phyloP scores from a whole-genome alignment of 139 green algal species.

The Zygnema circumcarinatum region DNA sequence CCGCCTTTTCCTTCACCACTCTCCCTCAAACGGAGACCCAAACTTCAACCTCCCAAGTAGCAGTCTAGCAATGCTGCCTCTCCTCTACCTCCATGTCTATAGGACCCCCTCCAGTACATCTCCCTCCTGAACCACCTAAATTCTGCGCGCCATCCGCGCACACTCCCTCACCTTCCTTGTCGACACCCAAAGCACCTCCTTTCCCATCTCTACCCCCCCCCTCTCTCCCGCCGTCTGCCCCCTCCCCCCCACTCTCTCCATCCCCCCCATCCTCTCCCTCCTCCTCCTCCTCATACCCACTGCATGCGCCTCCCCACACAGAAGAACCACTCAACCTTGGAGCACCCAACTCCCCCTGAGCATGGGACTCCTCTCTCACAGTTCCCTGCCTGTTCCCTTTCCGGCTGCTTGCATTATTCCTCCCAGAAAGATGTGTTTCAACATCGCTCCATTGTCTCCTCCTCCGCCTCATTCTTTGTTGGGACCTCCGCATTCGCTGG shows the following conservation, averaged over 20 bases:
- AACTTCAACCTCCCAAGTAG: not conserved
- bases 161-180: not conserved
- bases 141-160: no score
- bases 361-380: not conserved
- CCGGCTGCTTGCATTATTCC: not conserved
- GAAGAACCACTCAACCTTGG: not conserved
- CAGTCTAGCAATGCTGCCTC: not conserved
- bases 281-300: slow-evolving; percentile 4
- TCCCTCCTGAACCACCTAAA: no score
- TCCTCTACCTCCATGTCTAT: not conserved
- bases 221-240: not conserved
- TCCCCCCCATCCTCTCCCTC: slow-evolving; percentile 8
- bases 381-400: not conserved
- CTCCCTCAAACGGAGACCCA: not conserved
- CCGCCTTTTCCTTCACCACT: not conserved
- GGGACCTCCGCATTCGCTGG: not conserved
- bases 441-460: not conserved
- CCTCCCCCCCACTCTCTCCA: not conserved
- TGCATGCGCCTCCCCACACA: not conserved
- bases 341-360: not conserved
- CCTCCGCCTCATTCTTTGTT: not conserved
- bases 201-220: not conserved
- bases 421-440: not conserved
- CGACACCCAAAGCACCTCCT: not conserved
- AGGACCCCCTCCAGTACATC: not conserved